A percentile compares a stretch with the other conserved stretches of the same genome.
Evolutionary conservation across 1,139 yeast genomes (phyloP).

Genomic region (Suhomyces taliae): DNA sequence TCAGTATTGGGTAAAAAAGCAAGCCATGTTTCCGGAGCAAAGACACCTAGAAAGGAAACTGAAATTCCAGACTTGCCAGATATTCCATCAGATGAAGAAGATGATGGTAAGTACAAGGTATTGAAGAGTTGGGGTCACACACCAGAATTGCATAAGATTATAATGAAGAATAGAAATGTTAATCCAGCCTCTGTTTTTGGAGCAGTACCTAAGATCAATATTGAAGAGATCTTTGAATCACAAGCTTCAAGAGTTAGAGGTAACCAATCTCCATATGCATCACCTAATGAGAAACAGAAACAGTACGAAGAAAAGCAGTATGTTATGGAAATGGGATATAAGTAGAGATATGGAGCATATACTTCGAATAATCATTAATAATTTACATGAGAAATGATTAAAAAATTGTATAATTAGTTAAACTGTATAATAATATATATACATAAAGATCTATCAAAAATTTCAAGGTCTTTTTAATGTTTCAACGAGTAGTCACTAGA

Average conservation of each 20-base stretch:
- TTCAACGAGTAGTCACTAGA: too few species aligned
- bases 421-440: not conserved
- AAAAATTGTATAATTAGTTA: not conserved
- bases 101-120: constrained; percentile 40
- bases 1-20: constrained; percentile 9
- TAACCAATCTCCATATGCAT: constrained; percentile 52
- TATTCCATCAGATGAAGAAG: constrained; percentile 56
- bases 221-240: constrained; percentile 66
- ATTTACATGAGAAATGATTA: not conserved
- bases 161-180: constrained; percentile 57
- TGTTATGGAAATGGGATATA: constrained; percentile 56
- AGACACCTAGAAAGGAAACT: constrained; percentile 1
- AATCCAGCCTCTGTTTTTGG: constrained; percentile 82
- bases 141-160: constrained; percentile 54
- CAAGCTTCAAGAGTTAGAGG: constrained; percentile 51
- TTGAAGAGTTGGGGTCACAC: constrained; percentile 74
- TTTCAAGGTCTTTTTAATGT: too few species aligned
- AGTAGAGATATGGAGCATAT: constrained; percentile 3
- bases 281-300: constrained; percentile 26
- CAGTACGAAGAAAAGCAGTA: constrained; percentile 49
- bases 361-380: too few species aligned
- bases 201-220: constrained; percentile 64
- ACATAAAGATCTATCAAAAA: not conserved
- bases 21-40: constrained; percentile 7
- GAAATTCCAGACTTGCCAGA: constrained; percentile 36